Evolutionary conservation across 495 filamentous ascomycete genomes (phyloP).

Genomic region (Penicillium roqueforti): DNA sequence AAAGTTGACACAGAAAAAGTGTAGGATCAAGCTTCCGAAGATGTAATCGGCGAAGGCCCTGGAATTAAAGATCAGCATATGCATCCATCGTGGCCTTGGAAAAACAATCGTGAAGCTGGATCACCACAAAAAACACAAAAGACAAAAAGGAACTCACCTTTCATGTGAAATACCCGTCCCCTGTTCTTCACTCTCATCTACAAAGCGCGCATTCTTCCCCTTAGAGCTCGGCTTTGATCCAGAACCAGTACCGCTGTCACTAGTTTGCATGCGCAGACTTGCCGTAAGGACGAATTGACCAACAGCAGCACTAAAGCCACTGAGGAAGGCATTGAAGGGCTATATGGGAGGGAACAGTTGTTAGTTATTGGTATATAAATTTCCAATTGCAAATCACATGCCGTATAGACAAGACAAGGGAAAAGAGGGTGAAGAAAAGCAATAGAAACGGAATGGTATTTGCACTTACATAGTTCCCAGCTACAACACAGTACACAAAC

Average conservation of each 20-base stretch:
- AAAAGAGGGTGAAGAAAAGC: not conserved
- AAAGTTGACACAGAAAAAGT: constrained; percentile 99
- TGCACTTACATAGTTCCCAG: constrained; percentile 84
- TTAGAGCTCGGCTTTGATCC: constrained; percentile 28
- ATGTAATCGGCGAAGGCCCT: constrained; percentile 97
- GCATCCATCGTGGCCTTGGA: not conserved
- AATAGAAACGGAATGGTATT: not conserved
- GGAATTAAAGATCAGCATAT: not conserved
- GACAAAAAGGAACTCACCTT: constrained; percentile 31
- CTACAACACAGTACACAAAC: constrained; percentile 89
- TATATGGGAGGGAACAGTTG: constrained; percentile 29
- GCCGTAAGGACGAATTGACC: constrained; percentile 96
- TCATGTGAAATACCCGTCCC: constrained; percentile 43
- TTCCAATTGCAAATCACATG: not conserved
- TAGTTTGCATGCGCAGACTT: constrained; percentile 87
- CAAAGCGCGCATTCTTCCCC: constrained; percentile 34
- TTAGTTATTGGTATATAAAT: not conserved
- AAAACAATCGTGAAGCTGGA: not conserved
- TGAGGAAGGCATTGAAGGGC: constrained; percentile 98
- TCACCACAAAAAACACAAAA: not conserved
- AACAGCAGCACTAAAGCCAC: constrained; percentile 90
- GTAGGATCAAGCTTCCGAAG: constrained; percentile 88
- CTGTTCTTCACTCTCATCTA: constrained; percentile 26
- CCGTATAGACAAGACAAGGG: not conserved
- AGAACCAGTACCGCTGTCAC: constrained; percentile 14